These are phyloP conservation scores for Volvox africanus DNA, from an alignment of 139 green algal species.

Conservation along the genomic window DNA sequence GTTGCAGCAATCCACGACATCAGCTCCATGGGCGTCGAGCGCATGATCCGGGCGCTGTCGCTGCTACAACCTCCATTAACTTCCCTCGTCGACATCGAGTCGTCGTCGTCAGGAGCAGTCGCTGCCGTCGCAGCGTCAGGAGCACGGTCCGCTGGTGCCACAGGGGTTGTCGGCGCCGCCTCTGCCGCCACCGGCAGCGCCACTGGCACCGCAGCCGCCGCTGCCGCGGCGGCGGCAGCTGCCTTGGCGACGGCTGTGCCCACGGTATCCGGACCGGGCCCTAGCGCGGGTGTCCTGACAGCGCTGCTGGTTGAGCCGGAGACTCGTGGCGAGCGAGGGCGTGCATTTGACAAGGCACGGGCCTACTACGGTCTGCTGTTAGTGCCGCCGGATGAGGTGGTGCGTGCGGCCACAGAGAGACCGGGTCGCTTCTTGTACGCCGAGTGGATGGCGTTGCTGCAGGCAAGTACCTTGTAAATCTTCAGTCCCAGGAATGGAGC, in stretches of 20 bases:
- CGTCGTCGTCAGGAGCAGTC: not conserved
- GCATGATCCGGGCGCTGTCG: conserved; percentile 71
- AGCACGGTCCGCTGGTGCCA: not conserved
- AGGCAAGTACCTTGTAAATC: conserved; percentile 46
- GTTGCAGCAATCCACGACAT: conserved; percentile 62
- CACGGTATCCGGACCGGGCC: not conserved
- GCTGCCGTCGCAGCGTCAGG: not conserved
- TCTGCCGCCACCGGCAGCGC: not conserved
- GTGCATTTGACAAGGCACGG: conserved; percentile 21
- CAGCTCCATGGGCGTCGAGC: conserved; percentile 71
- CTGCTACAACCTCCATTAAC: conserved; percentile 68
- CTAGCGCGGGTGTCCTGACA: not conserved
- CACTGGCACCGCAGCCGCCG: not conserved
- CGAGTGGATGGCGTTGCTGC: conserved; percentile 76
- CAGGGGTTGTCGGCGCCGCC: not conserved
- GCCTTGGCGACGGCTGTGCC: not conserved
- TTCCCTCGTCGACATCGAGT: conserved; percentile 24
- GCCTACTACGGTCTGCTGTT: conserved; percentile 69
- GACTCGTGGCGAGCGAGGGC: conserved; percentile 13
- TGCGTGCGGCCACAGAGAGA: conserved; percentile 60
- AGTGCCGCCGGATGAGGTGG: conserved; percentile 62
- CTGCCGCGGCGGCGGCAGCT: not conserved
- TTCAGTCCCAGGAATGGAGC: no score
- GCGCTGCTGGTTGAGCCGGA: conserved; percentile 26
- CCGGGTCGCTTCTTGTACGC: conserved; percentile 65